These are phyloP conservation scores for Apodospora peruviana DNA, from an alignment of 495 filamentous ascomycete genomes.

Conservation along the genomic window DNA sequence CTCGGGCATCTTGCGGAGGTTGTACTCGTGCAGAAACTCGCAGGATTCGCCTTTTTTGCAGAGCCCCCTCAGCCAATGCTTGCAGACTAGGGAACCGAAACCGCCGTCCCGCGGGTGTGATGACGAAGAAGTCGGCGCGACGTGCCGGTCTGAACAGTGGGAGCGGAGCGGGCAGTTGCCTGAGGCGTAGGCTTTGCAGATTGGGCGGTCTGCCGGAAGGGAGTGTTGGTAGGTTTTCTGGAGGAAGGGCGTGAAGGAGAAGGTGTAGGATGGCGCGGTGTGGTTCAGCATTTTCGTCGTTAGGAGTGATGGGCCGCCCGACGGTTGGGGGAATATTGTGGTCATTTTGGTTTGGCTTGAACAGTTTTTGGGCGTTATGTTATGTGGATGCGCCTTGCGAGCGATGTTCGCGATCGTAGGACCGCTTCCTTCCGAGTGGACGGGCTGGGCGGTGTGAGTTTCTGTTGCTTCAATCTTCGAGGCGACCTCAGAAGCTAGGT, in stretches of 20 bases:
- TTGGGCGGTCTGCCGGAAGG: conserved; percentile 63
- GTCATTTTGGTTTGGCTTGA: background rate
- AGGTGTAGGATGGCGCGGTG: conserved; percentile 52
- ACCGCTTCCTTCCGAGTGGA: too few relatives aligned
- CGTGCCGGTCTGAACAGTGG: conserved; percentile 60
- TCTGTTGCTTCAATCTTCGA: too few relatives aligned
- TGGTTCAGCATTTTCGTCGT: conserved; percentile 34
- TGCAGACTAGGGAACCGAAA: conserved; percentile 80
- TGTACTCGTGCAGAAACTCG: conserved; percentile 98
- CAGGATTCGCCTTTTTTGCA: conserved; percentile 95
- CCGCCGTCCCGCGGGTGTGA: conserved; percentile 19
- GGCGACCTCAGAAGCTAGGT: too few relatives aligned
- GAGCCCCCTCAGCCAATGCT: conserved; percentile 94
- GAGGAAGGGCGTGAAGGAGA: conserved; percentile 72
- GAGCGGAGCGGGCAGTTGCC: conserved; percentile 75
- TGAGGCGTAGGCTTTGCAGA: conserved; percentile 68
- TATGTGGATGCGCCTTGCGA: background rate
- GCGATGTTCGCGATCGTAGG: too few relatives aligned
- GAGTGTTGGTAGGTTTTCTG: conserved; percentile 71
- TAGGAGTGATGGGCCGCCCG: background rate
- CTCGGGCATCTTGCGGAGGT: conserved; percentile 94
- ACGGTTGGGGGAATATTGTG: background rate
- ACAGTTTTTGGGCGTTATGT: too few relatives aligned
- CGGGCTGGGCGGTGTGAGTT: too few relatives aligned
- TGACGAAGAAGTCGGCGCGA: conserved; percentile 1